These are phyloP conservation scores for sorghum (Sorghum bicolor) DNA, from an alignment of 176 grass and related monocot genomes.

Conservation along the genomic window Sorghum_bicolor_NCBIv3 NC_012871.2:47161001-47161500, in stretches of 20 bases:
- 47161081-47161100: not conserved
- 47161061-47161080: not conserved
- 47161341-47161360: constrained; percentile 43
- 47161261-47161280: constrained; percentile 64
- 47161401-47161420: constrained; percentile 16
- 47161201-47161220: constrained; percentile 65
- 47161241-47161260: constrained; percentile 80
- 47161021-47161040: not conserved
- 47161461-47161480: constrained; percentile 16
- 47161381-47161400: constrained; percentile 32
- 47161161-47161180: not conserved
- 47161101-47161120: not conserved
- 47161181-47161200: constrained; percentile 40
- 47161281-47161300: constrained; percentile 37
- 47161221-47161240: constrained; percentile 55
- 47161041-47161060: not conserved
- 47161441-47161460: not conserved
- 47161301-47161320: constrained; percentile 27
- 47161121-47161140: not conserved
- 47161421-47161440: not conserved
- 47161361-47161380: constrained; percentile 23
- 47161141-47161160: constrained; percentile 22
- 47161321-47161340: constrained; percentile 64
- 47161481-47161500: constrained; percentile 37
- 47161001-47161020: not conserved